A percentile compares a stretch with the other conserved stretches of the same genome.
These are phyloP conservation scores for Sedum album DNA, from an alignment of 164 flowering plant species.

Conservation along the genomic window DNA sequence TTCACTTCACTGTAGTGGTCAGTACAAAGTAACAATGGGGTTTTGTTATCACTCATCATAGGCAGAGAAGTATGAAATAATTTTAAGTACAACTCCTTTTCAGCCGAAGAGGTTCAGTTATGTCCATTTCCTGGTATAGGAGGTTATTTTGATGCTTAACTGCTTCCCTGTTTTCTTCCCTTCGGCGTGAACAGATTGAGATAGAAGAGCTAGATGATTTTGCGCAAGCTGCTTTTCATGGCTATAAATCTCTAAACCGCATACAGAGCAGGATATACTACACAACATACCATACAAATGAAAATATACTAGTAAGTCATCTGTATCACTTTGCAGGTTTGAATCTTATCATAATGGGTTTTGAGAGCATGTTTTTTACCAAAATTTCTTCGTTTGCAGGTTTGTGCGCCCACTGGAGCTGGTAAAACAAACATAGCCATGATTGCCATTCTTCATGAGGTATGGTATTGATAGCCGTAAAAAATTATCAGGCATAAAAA, in stretches of 20 bases:
- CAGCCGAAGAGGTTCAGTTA: neutral
- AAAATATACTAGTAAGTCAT: constrained; percentile 73
- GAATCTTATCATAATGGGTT: neutral
- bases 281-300: constrained; percentile 76
- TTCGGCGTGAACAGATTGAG: constrained; percentile 54
- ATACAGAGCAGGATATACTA: constrained; percentile 90
- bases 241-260: constrained; percentile 86
- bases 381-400: constrained; percentile 36
- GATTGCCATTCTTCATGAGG: constrained; percentile 94
- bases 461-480: constrained; percentile 13
- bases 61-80: neutral
- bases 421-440: constrained; percentile 98
- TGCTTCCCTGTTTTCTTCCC: neutral
- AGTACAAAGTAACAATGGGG: too few relatives aligned
- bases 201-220: constrained; percentile 90
- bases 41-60: neutral
- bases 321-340: neutral
- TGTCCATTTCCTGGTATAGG: neutral
- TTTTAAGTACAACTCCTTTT: neutral
- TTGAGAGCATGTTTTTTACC: neutral
- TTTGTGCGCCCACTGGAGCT: constrained; percentile 99
- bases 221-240: constrained; percentile 96
- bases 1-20: too few relatives aligned
- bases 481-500: neutral
- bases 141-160: neutral